Evolutionary conservation across 306 rosid genomes (phyloP), one percentile per base, ranked within the genome.

Genomic region (Prunus fruticosa): DNA sequence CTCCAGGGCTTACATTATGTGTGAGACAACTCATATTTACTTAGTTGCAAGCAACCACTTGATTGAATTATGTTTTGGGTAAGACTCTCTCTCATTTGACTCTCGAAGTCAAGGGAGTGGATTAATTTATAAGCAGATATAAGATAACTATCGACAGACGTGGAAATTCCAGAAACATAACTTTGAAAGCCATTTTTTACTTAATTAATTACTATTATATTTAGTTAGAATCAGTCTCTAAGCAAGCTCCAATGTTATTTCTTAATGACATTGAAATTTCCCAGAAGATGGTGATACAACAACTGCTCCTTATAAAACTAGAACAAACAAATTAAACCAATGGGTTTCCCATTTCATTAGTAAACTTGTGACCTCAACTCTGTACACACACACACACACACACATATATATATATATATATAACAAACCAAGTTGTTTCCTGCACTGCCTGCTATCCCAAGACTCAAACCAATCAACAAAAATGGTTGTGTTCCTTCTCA

Each of bases 401-500:
- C 18, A 76, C 13, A 64, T 25, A 25, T 25, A 25, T 25, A 25
- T 25, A 23, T 14, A 38, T 45, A 22, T 63, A 76, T 49, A 64
- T 27, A 38, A 9, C 60, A 71, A 49, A 51, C 52, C 18, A 15
- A 28, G 51, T 32, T 13, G 38, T 18, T 63, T 15, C 67, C 67
- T 30, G 2, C 19, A 13, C 43, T 38, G 43, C 43, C 1, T 38
- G 43, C 43, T 7, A 38, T 38, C 43, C 43, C 19, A 61, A 61
- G 38, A 61, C 65, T 61, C 49, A 19, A 32, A 45, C 46, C 78
- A 66, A 61, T 50, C 63, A n/a, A 19, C 51, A 22, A 71, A 56
- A 72, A 76, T 83, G 87, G 51, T 34, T 63, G 5, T 73, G 70
- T 61, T 85, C 76, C 84, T 89, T 76, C 65, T 91, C 8, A 84